Percentiles rank a stretch among this genome's conserved stretches.
Conservation (phyloP, 805 yeast genomes). For the Saccharomycopsis javanensis region DNA sequence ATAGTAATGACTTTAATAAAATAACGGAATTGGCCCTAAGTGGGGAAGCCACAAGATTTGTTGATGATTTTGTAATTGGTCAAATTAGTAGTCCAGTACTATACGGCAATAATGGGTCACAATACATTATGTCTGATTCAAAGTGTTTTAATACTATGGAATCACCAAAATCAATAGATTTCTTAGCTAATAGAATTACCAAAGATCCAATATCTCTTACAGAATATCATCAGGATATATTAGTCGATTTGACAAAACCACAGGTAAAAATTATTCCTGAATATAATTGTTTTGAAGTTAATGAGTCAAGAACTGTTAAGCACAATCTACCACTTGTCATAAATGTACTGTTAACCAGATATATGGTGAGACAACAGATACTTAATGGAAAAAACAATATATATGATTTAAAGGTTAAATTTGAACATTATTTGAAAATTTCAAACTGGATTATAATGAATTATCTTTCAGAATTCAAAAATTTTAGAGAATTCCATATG, state of each 20-base stretch:
- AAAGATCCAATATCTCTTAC: constrained; percentile 9
- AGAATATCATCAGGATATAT: constrained; percentile 8
- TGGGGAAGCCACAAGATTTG: background rate
- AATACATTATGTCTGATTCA: background rate
- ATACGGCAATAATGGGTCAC: background rate
- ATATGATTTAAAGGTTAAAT: constrained; percentile 11
- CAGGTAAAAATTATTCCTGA: constrained; percentile 14
- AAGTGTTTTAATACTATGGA: background rate
- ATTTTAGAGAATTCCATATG: constrained; percentile 2
- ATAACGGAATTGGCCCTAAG: constrained; percentile 6
- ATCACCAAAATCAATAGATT: background rate
- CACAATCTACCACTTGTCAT: constrained; percentile 14
- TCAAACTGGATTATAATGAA: constrained; percentile 11
- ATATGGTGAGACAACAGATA: background rate
- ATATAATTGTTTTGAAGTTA: constrained; percentile 1
- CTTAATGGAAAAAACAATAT: background rate
- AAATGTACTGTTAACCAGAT: constrained; percentile 12
- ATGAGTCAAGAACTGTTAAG: background rate
- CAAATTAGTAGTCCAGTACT: background rate
- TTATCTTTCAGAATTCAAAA: background rate
- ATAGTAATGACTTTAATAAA: constrained; percentile 6
- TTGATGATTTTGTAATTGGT: background rate
- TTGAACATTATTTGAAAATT: constrained; percentile 1
- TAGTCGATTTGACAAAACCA: constrained; percentile 11
- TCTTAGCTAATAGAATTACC: background rate